These are phyloP conservation scores for Gynochthodes officinalis DNA, from an alignment of 257 asterid genomes.

Conservation along the genomic window DNA sequence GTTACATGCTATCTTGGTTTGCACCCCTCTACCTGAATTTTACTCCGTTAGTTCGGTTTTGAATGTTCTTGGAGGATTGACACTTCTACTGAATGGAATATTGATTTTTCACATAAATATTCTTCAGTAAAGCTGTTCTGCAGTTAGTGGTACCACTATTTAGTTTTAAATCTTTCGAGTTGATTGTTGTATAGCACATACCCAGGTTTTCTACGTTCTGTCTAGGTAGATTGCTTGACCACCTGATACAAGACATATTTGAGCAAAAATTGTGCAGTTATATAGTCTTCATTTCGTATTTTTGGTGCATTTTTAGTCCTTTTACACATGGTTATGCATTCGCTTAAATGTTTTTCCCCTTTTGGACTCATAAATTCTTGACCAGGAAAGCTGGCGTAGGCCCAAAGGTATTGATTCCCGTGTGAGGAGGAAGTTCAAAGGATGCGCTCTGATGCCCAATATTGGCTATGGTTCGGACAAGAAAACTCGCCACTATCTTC, in stretches of 20 bases:
- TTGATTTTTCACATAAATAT: too few relatives aligned
- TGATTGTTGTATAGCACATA: not conserved
- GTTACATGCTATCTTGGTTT: not conserved
- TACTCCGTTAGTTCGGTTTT: not conserved
- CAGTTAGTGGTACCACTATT: too few relatives aligned
- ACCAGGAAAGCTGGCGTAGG: conserved; percentile 43
- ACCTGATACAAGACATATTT: too few relatives aligned
- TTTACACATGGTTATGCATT: not conserved
- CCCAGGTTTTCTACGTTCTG: not conserved
- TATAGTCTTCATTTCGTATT: not conserved
- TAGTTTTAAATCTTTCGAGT: too few relatives aligned
- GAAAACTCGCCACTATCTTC: conserved; percentile 42
- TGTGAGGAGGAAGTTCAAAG: conserved; percentile 50
- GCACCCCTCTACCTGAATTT: not conserved
- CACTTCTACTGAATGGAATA: too few relatives aligned
- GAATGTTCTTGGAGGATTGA: too few relatives aligned
- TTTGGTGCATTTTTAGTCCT: not conserved
- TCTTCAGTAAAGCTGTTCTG: too few relatives aligned
- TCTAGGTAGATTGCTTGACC: not conserved
- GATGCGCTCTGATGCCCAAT: conserved; percentile 45
- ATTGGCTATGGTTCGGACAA: conserved; percentile 48
- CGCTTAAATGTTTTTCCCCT: not conserved
- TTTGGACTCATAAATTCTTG: not conserved
- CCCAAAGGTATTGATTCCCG: conserved; percentile 56
- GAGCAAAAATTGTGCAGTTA: not conserved